A percentile compares a stretch with the other conserved stretches of the same genome.
phyloP scores from a whole-genome alignment of 2,329 filamentous ascomycete genomes.

The Aspergillus texensis region DNA sequence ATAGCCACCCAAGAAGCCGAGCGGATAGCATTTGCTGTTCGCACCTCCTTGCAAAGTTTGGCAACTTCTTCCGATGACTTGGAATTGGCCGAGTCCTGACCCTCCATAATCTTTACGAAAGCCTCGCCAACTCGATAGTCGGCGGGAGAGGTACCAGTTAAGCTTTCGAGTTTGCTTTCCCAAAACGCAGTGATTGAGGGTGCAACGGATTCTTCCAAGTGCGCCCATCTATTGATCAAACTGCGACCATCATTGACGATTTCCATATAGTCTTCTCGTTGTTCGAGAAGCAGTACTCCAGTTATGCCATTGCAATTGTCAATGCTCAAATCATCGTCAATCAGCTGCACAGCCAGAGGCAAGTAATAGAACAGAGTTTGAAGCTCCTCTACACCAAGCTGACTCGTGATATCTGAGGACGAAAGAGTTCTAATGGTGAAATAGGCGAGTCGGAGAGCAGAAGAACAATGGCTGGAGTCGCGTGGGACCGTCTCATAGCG shows the following conservation, averaged over 20 bases:
- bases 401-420: slow-evolving; percentile 37
- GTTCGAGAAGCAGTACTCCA: slow-evolving; percentile 49
- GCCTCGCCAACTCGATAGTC: slow-evolving; percentile 45
- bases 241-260: slow-evolving; percentile 55
- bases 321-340: slow-evolving; percentile 63
- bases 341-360: slow-evolving; percentile 57
- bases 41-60: slow-evolving; percentile 38
- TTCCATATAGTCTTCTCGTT: slow-evolving; percentile 56
- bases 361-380: slow-evolving; percentile 54
- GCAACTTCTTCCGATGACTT: slow-evolving; percentile 36
- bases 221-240: slow-evolving; percentile 50
- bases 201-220: slow-evolving; percentile 24
- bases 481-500: slow-evolving; percentile 47
- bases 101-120: slow-evolving; percentile 44
- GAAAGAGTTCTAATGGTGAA: slow-evolving; percentile 67
- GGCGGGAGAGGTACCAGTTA: slow-evolving; percentile 33
- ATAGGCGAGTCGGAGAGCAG: slow-evolving; percentile 73
- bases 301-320: slow-evolving; percentile 58
- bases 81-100: slow-evolving; percentile 27
- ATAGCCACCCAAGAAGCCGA: slow-evolving; percentile 53
- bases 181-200: slow-evolving; percentile 33
- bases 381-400: slow-evolving; percentile 35
- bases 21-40: slow-evolving; percentile 48
- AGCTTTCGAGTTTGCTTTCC: slow-evolving; percentile 36
- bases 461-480: slow-evolving; percentile 71